A percentile compares a stretch with the other conserved stretches of the same genome.
Evolutionary conservation across 495 filamentous ascomycete genomes (phyloP).

Genomic region (Evernia prunastri): DNA sequence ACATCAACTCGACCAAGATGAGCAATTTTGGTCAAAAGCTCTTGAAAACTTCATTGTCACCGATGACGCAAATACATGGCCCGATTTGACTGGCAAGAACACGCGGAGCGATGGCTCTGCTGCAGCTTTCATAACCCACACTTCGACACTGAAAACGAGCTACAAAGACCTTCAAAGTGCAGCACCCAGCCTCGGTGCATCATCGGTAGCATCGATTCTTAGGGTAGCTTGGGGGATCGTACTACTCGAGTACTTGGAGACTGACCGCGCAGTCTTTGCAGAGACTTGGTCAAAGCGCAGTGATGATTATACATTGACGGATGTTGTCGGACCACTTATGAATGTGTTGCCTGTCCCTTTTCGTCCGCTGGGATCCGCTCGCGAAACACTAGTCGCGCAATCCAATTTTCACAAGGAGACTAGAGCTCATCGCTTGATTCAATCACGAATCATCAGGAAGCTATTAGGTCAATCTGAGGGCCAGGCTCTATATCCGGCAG

Average conservation of each 20-base stretch:
- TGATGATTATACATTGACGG: slow-evolving; percentile 27
- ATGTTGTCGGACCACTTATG: slow-evolving; percentile 32
- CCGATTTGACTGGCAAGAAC: slow-evolving; percentile 26
- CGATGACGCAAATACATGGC: slow-evolving; percentile 30
- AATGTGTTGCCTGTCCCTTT: slow-evolving; percentile 35
- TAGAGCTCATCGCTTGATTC: slow-evolving; percentile 29
- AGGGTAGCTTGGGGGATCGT: slow-evolving; percentile 32
- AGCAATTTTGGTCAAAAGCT: slow-evolving; percentile 29
- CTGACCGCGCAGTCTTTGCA: slow-evolving; percentile 32
- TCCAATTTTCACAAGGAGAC: slow-evolving; percentile 26
- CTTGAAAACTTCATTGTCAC: slow-evolving; percentile 23
- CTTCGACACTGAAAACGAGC: slow-evolving; percentile 17
- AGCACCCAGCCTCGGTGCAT: slow-evolving; percentile 29
- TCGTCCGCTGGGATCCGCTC: slow-evolving; percentile 22
- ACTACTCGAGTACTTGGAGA: slow-evolving; percentile 31
- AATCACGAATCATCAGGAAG: slow-evolving; percentile 31
- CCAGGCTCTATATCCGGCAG: slow-evolving; percentile 31
- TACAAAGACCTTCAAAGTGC: slow-evolving; percentile 22
- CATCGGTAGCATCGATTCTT: slow-evolving; percentile 32
- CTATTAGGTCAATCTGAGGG: slow-evolving; percentile 27
- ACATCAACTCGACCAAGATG: slow-evolving; percentile 19
- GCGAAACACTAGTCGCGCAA: slow-evolving; percentile 27
- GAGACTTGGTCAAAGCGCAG: slow-evolving; percentile 34
- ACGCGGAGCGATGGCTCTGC: slow-evolving; percentile 19
- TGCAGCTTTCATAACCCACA: neutral